Evolutionary conservation across 2,329 filamentous ascomycete genomes (phyloP).

Genomic region (Aspergillus sojae): DNA sequence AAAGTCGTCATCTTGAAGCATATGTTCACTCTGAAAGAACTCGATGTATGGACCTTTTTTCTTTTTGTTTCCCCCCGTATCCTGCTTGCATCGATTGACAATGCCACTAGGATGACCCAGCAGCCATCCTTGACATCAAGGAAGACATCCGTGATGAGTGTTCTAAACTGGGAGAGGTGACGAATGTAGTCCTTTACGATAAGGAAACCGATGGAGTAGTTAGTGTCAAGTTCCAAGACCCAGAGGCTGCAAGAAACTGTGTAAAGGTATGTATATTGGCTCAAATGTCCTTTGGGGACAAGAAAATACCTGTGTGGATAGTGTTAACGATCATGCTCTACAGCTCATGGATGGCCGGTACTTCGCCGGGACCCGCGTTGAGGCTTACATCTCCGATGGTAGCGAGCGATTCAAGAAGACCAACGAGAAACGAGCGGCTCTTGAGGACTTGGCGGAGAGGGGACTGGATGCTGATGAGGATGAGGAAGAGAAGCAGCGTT

Average conservation of each 20-base stretch:
- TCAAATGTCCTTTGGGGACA: not conserved
- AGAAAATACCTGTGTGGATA: not conserved
- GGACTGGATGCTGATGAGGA: conserved; percentile 43
- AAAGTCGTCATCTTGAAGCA: conserved; percentile 86
- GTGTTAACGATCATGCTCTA: conserved; percentile 10
- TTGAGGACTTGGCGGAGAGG: conserved; percentile 52
- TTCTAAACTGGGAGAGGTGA: conserved; percentile 80
- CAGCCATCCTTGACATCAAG: conserved; percentile 85
- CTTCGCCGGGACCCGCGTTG: conserved; percentile 72
- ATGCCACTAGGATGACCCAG: conserved; percentile 66
- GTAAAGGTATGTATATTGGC: conserved; percentile 50
- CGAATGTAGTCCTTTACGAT: conserved; percentile 89
- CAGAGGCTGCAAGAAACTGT: conserved; percentile 71
- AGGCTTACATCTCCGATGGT: conserved; percentile 71
- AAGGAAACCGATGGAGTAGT: conserved; percentile 81
- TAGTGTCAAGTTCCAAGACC: conserved; percentile 76
- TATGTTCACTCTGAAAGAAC: conserved; percentile 86
- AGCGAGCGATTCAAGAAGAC: conserved; percentile 74
- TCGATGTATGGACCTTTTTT: conserved; percentile 55
- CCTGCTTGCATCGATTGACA: conserved; percentile 20
- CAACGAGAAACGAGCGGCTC: conserved; percentile 47
- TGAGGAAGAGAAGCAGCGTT: conserved; percentile 47
- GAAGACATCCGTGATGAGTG: conserved; percentile 93
- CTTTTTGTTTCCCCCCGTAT: not conserved
- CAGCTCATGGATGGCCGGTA: conserved; percentile 75